A percentile compares a stretch with the other conserved stretches of the same genome.
phyloP scores from a whole-genome alignment of 1,284 basidiomycete genomes.

The Ganoderma meredithae region DNA sequence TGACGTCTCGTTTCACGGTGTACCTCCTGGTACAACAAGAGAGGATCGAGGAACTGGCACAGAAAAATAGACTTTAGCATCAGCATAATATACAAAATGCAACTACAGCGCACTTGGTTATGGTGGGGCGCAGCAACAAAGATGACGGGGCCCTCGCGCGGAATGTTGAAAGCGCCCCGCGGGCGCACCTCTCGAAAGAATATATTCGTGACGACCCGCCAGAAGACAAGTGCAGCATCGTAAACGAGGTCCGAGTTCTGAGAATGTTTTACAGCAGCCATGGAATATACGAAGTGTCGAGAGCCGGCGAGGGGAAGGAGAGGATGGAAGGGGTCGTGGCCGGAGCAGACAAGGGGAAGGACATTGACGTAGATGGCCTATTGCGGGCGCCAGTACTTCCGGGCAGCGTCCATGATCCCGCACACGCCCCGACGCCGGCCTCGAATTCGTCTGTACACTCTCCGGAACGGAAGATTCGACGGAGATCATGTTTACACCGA shows the following conservation, averaged over 20 bases:
- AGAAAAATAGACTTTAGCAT: conserved; percentile 12
- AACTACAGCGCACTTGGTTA: conserved; percentile 75
- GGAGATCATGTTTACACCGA: conserved; percentile 25
- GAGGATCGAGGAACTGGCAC: conserved; percentile 92
- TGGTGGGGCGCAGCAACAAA: conserved; percentile 98
- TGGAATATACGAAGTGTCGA: conserved; percentile 24
- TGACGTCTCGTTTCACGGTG: conserved; percentile 85
- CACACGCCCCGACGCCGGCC: not conserved
- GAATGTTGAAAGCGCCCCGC: conserved; percentile 95
- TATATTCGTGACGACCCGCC: conserved; percentile 89
- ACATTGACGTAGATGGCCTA: conserved; percentile 7
- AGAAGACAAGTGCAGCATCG: conserved; percentile 75
- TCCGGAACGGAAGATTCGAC: not conserved
- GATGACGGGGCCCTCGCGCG: conserved; percentile 91
- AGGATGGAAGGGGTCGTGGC: conserved; percentile 20
- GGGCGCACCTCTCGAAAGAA: conserved; percentile 98
- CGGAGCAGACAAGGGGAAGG: conserved; percentile 18
- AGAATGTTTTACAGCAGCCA: conserved; percentile 24
- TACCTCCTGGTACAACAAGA: conserved; percentile 90
- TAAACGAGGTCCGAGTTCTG: conserved; percentile 50
- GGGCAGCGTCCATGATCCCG: not conserved
- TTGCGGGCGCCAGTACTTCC: not conserved
- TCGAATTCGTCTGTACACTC: not conserved
- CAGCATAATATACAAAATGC: conserved; percentile 12
- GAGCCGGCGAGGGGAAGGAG: conserved; percentile 8